Evolutionary conservation across 306 rosid genomes (phyloP).

Genomic region (Cicer pinnatifidum): DNA sequence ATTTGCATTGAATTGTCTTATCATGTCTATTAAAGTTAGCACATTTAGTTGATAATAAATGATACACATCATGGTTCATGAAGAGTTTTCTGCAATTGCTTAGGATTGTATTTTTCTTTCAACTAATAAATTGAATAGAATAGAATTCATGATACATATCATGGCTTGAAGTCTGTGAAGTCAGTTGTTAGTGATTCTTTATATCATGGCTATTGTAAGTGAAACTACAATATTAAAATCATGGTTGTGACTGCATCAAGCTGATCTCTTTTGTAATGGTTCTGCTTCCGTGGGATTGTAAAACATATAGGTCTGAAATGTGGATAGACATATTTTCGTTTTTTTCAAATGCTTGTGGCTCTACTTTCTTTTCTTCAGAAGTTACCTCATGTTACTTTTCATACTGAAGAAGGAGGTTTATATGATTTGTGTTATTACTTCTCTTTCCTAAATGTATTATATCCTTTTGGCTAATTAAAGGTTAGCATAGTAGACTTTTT

Average conservation of each 20-base stretch:
- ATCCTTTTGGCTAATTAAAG: neutral
- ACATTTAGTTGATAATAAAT: no score
- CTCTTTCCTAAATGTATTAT: neutral
- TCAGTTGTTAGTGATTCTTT: no score
- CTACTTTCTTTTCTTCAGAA: conserved; percentile 1
- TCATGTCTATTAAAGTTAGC: no score
- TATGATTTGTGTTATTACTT: conserved; percentile 8
- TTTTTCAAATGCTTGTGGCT: neutral
- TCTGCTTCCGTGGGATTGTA: neutral
- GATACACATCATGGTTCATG: no score
- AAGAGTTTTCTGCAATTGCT: no score
- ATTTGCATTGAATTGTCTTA: no score
- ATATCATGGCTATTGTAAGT: no score
- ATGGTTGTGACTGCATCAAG: neutral
- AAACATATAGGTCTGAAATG: neutral
- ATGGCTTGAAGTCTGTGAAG: no score
- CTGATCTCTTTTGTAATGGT: neutral
- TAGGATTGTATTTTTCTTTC: no score
- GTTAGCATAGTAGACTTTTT: neutral
- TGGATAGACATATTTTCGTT: neutral
- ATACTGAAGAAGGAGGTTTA: neutral
- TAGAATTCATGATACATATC: no score
- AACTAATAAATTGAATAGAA: no score
- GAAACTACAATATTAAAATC: no score
- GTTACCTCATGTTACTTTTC: neutral